Percentiles rank a stretch among this genome's conserved stretches.
These are phyloP conservation scores for Hyaloscypha finlandica DNA, from an alignment of 495 filamentous ascomycete species.

Conservation along the genomic window DNA sequence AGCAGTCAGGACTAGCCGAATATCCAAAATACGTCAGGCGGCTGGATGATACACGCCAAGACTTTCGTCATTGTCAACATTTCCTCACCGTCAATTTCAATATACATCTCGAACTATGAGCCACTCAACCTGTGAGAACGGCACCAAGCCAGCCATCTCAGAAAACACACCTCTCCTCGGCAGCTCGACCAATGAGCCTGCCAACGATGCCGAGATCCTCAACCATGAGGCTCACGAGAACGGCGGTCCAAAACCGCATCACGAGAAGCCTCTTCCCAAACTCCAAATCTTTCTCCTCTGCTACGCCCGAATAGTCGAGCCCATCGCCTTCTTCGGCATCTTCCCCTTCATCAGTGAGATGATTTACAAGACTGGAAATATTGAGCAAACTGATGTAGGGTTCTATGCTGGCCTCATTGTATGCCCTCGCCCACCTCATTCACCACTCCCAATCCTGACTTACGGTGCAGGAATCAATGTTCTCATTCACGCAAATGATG, in stretches of 20 bases:
- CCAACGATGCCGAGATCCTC: conserved; percentile 6
- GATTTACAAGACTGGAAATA: conserved; percentile 59
- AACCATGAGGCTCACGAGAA: background rate
- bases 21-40: background rate
- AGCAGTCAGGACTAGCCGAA: background rate
- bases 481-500: conserved; percentile 65
- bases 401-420: conserved; percentile 71
- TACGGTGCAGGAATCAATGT: conserved; percentile 57
- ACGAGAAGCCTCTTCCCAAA: conserved; percentile 52
- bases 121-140: background rate
- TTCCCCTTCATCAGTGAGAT: conserved; percentile 76
- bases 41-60: background rate
- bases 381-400: conserved; percentile 61
- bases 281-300: conserved; percentile 65
- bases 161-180: conserved; percentile 24
- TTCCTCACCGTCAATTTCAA: background rate
- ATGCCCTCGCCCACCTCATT: conserved; percentile 15
- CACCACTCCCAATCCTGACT: background rate
- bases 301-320: conserved; percentile 69
- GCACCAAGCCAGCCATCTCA: conserved; percentile 2
- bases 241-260: conserved; percentile 7
- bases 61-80: background rate
- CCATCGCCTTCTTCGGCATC: conserved; percentile 72
- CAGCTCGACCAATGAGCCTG: background rate
- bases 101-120: background rate